Base-by-base conservation (phyloP, 1,284 basidiomycete species). In the Moesziomyces sp. region DNA sequence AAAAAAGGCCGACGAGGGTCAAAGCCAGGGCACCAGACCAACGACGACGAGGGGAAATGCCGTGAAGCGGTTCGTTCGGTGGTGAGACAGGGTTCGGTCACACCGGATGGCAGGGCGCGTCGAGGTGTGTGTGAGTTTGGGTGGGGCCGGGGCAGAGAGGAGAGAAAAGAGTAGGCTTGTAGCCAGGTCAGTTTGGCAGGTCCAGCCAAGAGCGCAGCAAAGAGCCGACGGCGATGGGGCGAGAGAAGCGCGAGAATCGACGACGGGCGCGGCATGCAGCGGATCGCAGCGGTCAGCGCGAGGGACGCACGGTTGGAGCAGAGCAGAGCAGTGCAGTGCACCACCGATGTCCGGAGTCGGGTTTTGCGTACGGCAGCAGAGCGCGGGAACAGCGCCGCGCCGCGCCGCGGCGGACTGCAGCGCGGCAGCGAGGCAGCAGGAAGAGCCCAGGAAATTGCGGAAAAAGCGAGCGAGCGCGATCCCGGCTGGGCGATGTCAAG, bases 401-500 rank as follows among this genome's bases (percentile, higher is more conserved):
- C 21, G 21, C 21, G 9, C 28, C 28, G 28, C 5, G 28, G 28
- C 28, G 28, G 28, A 28, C 28, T 28, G 28, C 28, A 28, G 28
- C 6, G 28, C 28, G 28, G 9, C 28, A 28, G 28, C 6, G 28
- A 5, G 28, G 28, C 30, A 11, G 30, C 13, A 53, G 19, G 4
- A 40, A 23, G n/a, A 44, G 30, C 40, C 35, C 26, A 33, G 28
- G 21, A 23, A 33, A 3, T 3, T 23, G 11, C 11, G 11, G 19
- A 46, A 53, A 53, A 16, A 5, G 38, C 38, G 30, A 40, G 38
- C 5, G 35, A 35, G 35, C 35, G 26, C 26, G 26, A 28, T 7
- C 13, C 35, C 11, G 30, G 11, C 42, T 45, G 26, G 8, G 28
- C 52, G 52, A 53, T 46, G 42, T 46, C 52, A 53, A 21, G 11